Percentiles rank a stretch among this genome's conserved stretches.
phyloP scores from a whole-genome alignment of 2,329 filamentous ascomycete genomes.

The Paradendryphiella salina region DNA sequence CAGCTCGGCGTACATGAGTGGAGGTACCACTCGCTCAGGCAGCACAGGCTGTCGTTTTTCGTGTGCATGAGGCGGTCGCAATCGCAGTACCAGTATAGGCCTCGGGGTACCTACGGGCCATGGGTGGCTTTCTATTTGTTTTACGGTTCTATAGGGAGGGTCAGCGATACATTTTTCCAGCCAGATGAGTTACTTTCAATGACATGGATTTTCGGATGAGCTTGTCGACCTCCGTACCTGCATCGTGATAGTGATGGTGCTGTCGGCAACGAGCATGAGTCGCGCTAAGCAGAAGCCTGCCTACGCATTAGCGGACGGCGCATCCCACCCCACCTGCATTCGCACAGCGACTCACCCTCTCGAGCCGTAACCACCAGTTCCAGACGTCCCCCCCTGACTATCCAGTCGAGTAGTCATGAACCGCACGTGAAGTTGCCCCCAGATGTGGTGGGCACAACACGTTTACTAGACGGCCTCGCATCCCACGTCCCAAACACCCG shows the following conservation, averaged over 20 bases:
- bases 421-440: constrained; percentile 21
- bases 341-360: constrained; percentile 11
- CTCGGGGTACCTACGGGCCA: constrained; percentile 10
- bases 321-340: constrained; percentile 18
- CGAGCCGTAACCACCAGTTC: constrained; percentile 5
- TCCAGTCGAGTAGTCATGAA: constrained; percentile 19
- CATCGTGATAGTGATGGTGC: neutral
- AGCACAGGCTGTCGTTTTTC: constrained; percentile 16
- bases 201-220: constrained; percentile 14
- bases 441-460: constrained; percentile 32
- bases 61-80: constrained; percentile 19
- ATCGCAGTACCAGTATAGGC: constrained; percentile 19
- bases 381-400: neutral
- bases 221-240: neutral
- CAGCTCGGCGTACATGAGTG: constrained; percentile 25
- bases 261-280: neutral
- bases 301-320: constrained; percentile 20
- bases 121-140: constrained; percentile 11
- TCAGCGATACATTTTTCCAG: constrained; percentile 15
- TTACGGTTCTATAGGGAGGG: constrained; percentile 1
- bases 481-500: constrained; percentile 15
- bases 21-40: constrained; percentile 28
- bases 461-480: constrained; percentile 17
- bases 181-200: constrained; percentile 6
- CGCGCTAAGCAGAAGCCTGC: constrained; percentile 9